Conservation (phyloP, 495 filamentous ascomycete genomes). For the Elasticomyces elasticus region DNA sequence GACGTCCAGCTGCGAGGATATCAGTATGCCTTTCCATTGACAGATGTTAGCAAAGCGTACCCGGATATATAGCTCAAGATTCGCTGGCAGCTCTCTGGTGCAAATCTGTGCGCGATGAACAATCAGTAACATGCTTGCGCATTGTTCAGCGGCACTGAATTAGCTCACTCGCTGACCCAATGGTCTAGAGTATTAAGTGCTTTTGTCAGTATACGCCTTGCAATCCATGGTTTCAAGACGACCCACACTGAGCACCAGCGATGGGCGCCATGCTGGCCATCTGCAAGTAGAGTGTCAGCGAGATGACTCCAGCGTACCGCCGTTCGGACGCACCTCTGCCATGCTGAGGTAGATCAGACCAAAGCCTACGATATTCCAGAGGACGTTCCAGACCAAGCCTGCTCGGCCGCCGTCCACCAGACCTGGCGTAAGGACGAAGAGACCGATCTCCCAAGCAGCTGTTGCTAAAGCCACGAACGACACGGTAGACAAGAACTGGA, state of each 20-base stretch:
- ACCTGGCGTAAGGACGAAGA: conserved; percentile 2
- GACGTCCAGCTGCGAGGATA: neutral
- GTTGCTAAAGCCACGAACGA: conserved; percentile 7
- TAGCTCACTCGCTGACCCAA: too few species aligned
- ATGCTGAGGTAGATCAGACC: conserved; percentile 3
- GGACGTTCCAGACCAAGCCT: conserved; percentile 1
- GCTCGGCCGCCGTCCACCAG: conserved; percentile 4
- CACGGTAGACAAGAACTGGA: neutral
- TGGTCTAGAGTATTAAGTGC: too few species aligned
- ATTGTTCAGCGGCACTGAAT: too few species aligned
- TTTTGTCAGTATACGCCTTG: too few species aligned
- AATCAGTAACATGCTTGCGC: too few species aligned
- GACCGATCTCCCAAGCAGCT: conserved; percentile 5
- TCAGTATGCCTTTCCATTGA: neutral
- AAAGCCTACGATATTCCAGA: conserved; percentile 3
- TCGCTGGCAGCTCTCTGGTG: conserved; percentile 1
- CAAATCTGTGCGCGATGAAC: too few species aligned
- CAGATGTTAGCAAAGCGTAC: neutral
- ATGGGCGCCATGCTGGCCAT: conserved; percentile 13
- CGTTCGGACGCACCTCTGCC: neutral
- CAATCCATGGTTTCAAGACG: too few species aligned
- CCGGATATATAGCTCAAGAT: conserved; percentile 18
- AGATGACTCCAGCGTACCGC: neutral
- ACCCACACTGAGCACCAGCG: conserved; percentile 8
- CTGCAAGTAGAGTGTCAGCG: neutral